phyloP scores from a whole-genome alignment of 371 early-diverging fungal genomes.

The Rhizopus arrhizus region DNA sequence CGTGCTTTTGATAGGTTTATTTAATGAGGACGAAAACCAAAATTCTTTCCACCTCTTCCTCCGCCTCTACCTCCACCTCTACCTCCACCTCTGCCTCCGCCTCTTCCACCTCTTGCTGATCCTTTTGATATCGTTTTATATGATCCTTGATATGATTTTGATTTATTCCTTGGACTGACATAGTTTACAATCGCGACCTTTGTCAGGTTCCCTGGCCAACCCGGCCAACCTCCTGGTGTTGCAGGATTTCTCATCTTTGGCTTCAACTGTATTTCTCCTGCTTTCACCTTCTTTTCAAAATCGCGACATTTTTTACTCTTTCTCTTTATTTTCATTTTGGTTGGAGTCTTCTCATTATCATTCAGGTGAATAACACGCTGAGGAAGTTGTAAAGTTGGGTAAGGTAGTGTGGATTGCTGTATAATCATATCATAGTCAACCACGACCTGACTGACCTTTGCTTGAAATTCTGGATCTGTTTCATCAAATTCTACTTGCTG shows the following conservation, averaged over 20 bases:
- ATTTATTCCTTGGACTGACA: conserved; percentile 4
- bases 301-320: conserved; percentile 52
- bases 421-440: conserved; percentile 37
- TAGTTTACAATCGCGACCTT: conserved; percentile 35
- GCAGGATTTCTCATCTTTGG: conserved; percentile 44
- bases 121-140: neutral
- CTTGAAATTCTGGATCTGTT: conserved; percentile 38
- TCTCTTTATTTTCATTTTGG: conserved; percentile 24
- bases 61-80: too few species aligned
- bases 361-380: conserved; percentile 33
- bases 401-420: conserved; percentile 36
- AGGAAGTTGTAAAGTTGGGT: conserved; percentile 27
- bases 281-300: conserved; percentile 41
- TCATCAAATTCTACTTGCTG: conserved; percentile 47
- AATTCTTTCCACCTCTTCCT: too few species aligned
- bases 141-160: neutral
- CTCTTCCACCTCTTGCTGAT: neutral
- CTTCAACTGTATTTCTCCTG: conserved; percentile 27
- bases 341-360: conserved; percentile 7
- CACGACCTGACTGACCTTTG: conserved; percentile 27
- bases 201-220: conserved; percentile 51
- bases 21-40: too few species aligned
- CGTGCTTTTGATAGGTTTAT: too few species aligned
- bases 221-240: conserved; percentile 50
- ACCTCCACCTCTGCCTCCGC: too few species aligned